Base-by-base conservation (phyloP, 2,329 filamentous ascomycete species). In the Apiospora aurea region DNA sequence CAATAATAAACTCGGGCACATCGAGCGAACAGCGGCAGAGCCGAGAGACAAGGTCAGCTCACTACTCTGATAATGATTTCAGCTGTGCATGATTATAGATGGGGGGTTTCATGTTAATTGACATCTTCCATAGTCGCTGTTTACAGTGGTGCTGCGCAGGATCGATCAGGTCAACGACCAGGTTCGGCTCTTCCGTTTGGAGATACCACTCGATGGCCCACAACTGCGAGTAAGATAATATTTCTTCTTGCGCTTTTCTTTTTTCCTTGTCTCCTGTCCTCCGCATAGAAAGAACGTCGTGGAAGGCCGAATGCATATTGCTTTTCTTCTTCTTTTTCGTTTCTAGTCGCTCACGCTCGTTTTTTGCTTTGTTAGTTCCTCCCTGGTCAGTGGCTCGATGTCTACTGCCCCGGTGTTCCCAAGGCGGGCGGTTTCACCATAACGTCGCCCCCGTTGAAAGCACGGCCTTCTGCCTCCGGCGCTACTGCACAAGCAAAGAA, bases 361-460 rank as follows among this genome's bases (percentile, higher is more conserved):
- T 8, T 18, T 29, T 29, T 68, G 44, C 18, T 43, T 26, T 24
- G 34, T 38, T 81, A 93, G 87, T 97, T 96, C 82, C 86, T 91
- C 7, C 90, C 95, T 6, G 95, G 95, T 70, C 95, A 97, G 85
- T 97, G 94, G 94, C 87, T 97, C 71, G 95, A 97, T 80, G 91
- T 94, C 8, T 92, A 93, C 80, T 88, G 94, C 70, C 94, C 95
- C 1, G 85, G 84, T 49, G 83, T 94, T 64, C 77, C 87, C 61
- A 90, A 92, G 79, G 91, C 94, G 4, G 95, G 95, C 46, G 95
- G 95, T 72, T 97, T 97, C 85, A 97, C 94, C 57, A 93, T 97
- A 75, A 96, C 94, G 8, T 96, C 93, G 1, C 84, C 92, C 0
- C 94, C 94, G 0, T 87, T 86, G 57, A 83, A 86, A 71, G 87